These are phyloP conservation scores for Tetrahymena borealis DNA, from an alignment of 73 alveolate species.

Conservation along the genomic window DNA sequence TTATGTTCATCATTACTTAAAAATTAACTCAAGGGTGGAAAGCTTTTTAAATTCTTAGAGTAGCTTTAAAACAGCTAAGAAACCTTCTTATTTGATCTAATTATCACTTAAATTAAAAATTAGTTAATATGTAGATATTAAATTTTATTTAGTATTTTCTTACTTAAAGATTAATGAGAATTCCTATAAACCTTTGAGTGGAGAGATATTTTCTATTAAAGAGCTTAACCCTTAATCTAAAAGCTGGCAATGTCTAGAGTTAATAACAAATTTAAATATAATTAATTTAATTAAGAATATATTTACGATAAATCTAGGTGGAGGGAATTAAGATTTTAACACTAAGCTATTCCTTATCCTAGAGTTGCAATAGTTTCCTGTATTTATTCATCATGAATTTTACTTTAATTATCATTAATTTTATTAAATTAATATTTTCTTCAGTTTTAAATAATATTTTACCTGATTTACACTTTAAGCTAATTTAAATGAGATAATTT, in stretches of 20 bases:
- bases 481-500: no score
- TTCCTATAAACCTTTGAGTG: neutral
- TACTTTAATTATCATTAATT: no score
- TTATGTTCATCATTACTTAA: neutral
- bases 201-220: neutral
- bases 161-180: neutral
- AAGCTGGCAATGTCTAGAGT: neutral
- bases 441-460: no score
- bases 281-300: no score
- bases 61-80: neutral
- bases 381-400: neutral
- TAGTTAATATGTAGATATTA: neutral
- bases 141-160: neutral
- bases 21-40: neutral
- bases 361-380: neutral
- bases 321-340: neutral
- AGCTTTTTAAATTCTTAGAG: neutral
- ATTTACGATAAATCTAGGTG: neutral
- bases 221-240: neutral
- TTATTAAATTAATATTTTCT: no score
- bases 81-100: neutral
- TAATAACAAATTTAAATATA: no score
- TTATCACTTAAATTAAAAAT: neutral
- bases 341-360: neutral
- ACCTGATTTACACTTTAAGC: no score